Base-by-base conservation (phyloP, 2,329 filamentous ascomycete species). In the Samsoniella hepiali region DNA sequence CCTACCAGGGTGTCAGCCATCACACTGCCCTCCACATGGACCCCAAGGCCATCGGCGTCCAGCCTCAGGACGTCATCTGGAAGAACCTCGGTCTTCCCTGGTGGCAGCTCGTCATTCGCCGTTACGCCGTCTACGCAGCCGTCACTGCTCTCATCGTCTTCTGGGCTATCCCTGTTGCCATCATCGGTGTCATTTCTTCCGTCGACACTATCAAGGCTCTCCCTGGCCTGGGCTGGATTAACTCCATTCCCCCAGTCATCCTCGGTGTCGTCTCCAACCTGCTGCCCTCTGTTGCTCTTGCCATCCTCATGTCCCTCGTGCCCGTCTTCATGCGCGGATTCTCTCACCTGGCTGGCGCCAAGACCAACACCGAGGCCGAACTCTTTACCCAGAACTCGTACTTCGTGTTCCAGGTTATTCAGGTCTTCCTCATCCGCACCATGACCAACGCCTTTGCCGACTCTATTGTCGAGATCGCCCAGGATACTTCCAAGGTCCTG, bases 361-460 rank as follows among this genome's bases (percentile, higher is more conserved):
- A 93, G 9, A 94, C 91, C 1, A 76, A 87, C 22, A 90, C 92
- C 1, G 84, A 89, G 11, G 88, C 96, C 17, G 95, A 99, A 75
- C 80, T 98, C 9, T 93, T 92, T 64, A 93, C 91, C 0, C 92
- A 98, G 73, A 95, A 93, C 71, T 90, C 87, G 69, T 98, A 96
- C 81, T 99, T 97, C 71, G 86, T 84, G 53, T 96, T 96, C 78
- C 91, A 95, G 74, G 87, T 98, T 50, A 82, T 97, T 27, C 93
- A 98, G 73, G 91, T 97, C 51, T 98, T 98, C 78, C 78, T 98
- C 63, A 86, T 98, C 56, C 88, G 91, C 0, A 97, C 94, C 0
- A 68, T 98, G 36, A 85, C 91, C 1, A 94, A 92, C 17, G 88
- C 92, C 1, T 93, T 93, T 10, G 86, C 91, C 3, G 84, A 88